These are phyloP conservation scores for Isochrysis galbana DNA, from an alignment of 78 protist genomes.

Conservation along the genomic window DNA sequence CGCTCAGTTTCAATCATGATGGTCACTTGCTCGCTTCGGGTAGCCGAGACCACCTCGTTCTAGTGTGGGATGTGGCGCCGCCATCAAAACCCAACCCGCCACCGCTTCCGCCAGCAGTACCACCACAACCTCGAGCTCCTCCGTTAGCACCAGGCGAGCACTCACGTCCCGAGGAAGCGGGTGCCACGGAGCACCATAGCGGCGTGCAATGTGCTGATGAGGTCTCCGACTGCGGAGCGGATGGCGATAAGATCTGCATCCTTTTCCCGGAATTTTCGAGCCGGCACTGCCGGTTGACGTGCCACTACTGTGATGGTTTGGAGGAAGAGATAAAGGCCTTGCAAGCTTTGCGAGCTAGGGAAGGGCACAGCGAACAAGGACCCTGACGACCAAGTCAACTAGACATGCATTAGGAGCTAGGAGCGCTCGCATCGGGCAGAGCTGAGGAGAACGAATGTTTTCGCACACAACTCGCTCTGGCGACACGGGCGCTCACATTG, in stretches of 20 bases:
- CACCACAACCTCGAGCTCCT: neutral
- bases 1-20: neutral
- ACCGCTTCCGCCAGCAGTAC: neutral
- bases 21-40: neutral
- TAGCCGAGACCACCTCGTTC: neutral
- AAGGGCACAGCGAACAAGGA: too few species aligned
- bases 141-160: neutral
- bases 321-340: too few species aligned
- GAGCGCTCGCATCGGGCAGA: too few species aligned
- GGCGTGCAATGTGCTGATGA: too few species aligned
- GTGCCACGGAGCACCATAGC: too few species aligned
- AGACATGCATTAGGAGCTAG: too few species aligned
- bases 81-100: neutral
- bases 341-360: too few species aligned
- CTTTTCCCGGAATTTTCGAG: neutral
- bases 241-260: neutral
- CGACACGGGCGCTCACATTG: too few species aligned
- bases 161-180: too few species aligned
- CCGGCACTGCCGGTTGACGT: neutral
- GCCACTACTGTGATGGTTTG: neutral
- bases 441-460: too few species aligned
- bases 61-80: constrained; percentile 47
- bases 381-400: too few species aligned
- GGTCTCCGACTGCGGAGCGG: neutral
- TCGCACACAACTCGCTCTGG: too few species aligned